phyloP scores from a whole-genome alignment of 768 basidiomycete genomes.

The Amyloporia xantha region DNA sequence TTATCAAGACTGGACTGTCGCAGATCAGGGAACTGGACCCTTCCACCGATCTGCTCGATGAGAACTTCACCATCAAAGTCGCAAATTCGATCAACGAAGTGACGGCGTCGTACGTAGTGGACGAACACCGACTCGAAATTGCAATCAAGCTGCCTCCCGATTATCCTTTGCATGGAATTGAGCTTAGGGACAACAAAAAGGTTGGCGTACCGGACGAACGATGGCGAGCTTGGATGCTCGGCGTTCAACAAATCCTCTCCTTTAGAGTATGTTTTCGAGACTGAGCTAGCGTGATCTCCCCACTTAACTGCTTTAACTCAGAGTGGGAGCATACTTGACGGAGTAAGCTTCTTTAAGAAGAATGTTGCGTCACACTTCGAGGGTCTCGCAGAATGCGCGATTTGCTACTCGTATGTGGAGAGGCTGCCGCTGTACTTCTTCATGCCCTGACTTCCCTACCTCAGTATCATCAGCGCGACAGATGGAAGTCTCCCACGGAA shows the following conservation, averaged over 20 bases:
- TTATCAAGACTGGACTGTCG: constrained; percentile 78
- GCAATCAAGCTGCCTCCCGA: constrained; percentile 79
- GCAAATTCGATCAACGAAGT: constrained; percentile 71
- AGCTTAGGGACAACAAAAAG: constrained; percentile 76
- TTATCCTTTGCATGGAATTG: constrained; percentile 85
- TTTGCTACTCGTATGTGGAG: constrained; percentile 79
- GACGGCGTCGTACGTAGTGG: constrained; percentile 76
- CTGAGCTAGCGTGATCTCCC: constrained; percentile 31
- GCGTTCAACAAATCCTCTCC: constrained; percentile 85
- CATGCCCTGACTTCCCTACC: constrained; percentile 1
- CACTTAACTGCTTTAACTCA: constrained; percentile 24
- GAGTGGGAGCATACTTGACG: constrained; percentile 90
- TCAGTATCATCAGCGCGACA: constrained; percentile 83
- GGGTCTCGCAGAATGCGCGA: constrained; percentile 93
- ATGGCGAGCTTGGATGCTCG: constrained; percentile 93
- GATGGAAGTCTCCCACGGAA: constrained; percentile 86
- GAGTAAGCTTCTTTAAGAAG: constrained; percentile 84
- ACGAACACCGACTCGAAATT: constrained; percentile 92
- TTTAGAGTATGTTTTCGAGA: constrained; percentile 63
- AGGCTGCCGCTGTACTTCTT: not conserved
- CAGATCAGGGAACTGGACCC: constrained; percentile 54
- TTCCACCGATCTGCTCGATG: constrained; percentile 57
- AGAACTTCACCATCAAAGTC: constrained; percentile 77
- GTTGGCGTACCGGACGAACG: constrained; percentile 85
- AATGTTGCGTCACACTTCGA: constrained; percentile 92